Evolutionary conservation across 2,329 filamentous ascomycete species (phyloP).

Genomic region (Ophiostoma triangulosporum): DNA sequence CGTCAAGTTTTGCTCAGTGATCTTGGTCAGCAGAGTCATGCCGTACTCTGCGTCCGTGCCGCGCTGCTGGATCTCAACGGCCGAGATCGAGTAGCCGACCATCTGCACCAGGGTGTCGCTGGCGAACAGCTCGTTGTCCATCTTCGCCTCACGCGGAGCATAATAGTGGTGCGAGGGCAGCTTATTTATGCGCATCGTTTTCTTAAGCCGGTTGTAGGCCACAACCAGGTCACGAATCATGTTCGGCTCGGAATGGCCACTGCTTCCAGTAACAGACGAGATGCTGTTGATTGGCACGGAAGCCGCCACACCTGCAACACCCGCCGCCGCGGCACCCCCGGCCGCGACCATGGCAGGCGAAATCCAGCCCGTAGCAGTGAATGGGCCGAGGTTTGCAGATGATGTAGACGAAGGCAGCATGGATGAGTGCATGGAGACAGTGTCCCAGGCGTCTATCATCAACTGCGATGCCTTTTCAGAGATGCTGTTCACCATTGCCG

Average conservation of each 20-base stretch:
- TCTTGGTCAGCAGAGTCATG: constrained; percentile 65
- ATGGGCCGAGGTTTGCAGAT: background rate
- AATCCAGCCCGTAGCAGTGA: background rate
- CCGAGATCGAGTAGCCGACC: constrained; percentile 74
- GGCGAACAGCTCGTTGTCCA: constrained; percentile 32
- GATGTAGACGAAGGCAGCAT: constrained; percentile 1
- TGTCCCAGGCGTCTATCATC: constrained; percentile 31
- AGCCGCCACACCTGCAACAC: background rate
- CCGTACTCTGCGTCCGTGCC: constrained; percentile 63
- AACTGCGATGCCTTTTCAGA: constrained; percentile 25
- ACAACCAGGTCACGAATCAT: constrained; percentile 41
- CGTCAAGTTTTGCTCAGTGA: constrained; percentile 71
- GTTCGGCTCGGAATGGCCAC: constrained; percentile 11
- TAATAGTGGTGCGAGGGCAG: constrained; percentile 27
- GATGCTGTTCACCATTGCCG: constrained; percentile 26
- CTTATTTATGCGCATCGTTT: constrained; percentile 43
- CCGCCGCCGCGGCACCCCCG: background rate
- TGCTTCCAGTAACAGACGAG: background rate
- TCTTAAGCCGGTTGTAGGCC: constrained; percentile 46
- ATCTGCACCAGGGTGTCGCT: constrained; percentile 49
- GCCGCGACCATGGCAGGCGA: constrained; percentile 4
- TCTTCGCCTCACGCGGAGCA: constrained; percentile 12
- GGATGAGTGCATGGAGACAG: background rate
- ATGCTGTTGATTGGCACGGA: background rate
- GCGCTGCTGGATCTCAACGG: constrained; percentile 83